These are phyloP conservation scores for Suillus paluster DNA, from an alignment of 768 basidiomycete species.

Conservation along the genomic window DNA sequence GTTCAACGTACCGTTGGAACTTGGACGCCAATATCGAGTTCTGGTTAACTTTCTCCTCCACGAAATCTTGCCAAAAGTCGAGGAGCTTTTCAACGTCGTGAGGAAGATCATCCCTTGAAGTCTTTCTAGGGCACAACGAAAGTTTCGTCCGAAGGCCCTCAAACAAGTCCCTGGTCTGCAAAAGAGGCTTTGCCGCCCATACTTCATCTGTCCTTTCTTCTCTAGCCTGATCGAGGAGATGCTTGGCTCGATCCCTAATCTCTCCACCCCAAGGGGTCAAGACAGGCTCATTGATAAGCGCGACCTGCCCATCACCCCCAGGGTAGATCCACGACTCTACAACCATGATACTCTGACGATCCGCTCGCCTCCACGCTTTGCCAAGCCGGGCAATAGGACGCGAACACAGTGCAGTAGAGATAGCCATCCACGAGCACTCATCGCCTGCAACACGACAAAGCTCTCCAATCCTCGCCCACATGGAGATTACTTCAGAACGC, in stretches of 20 bases:
- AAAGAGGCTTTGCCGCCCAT: slow-evolving; percentile 47
- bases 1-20: slow-evolving; percentile 60
- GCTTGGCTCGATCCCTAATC: slow-evolving; percentile 47
- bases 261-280: slow-evolving; percentile 76
- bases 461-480: slow-evolving; percentile 78
- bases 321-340: slow-evolving; percentile 73
- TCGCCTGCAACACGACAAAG: slow-evolving; percentile 73
- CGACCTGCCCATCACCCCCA: slow-evolving; percentile 37
- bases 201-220: slow-evolving; percentile 47
- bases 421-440: slow-evolving; percentile 80
- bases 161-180: slow-evolving; percentile 50
- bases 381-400: slow-evolving; percentile 76
- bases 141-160: slow-evolving; percentile 55
- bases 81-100: slow-evolving; percentile 56
- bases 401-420: slow-evolving; percentile 70
- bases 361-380: slow-evolving; percentile 81
- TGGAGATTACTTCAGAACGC: slow-evolving; percentile 71
- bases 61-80: slow-evolving; percentile 60
- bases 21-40: slow-evolving; percentile 51
- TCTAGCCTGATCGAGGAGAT: slow-evolving; percentile 50
- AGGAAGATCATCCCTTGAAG: slow-evolving; percentile 36
- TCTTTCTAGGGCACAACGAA: slow-evolving; percentile 52
- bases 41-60: slow-evolving; percentile 40
- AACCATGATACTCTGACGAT: slow-evolving; percentile 55
- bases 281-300: slow-evolving; percentile 43